These are phyloP conservation scores for Calocera viscosa DNA, from an alignment of 768 basidiomycete genomes.

Conservation along the genomic window DNA sequence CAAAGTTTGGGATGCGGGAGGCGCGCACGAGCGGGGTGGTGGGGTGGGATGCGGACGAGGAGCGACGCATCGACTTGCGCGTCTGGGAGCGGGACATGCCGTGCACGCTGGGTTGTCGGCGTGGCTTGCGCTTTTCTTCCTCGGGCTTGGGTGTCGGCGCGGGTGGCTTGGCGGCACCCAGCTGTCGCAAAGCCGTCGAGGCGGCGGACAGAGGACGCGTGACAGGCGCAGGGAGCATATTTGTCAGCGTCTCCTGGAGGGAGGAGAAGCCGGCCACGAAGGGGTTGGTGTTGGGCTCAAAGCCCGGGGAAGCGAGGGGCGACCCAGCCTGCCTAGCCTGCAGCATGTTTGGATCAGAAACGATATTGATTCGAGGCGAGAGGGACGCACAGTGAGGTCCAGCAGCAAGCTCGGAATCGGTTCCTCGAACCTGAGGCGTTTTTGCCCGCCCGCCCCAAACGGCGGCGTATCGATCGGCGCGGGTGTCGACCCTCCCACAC, in stretches of 20 bases:
- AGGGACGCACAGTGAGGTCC: not conserved
- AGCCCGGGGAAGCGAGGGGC: not conserved
- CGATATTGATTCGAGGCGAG: not conserved
- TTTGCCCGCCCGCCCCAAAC: not conserved
- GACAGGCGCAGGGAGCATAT: not conserved
- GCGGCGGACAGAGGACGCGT: not conserved
- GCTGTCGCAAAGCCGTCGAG: not conserved
- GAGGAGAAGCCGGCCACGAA: not conserved
- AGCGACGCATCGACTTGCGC: constrained; percentile 5
- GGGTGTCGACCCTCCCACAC: not conserved
- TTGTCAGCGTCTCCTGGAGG: not conserved
- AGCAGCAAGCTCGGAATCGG: not conserved
- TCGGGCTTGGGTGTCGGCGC: not conserved
- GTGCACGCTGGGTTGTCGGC: not conserved
- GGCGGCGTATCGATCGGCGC: not conserved
- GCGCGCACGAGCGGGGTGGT: not conserved
- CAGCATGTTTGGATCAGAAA: not conserved
- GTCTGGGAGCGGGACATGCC: not conserved
- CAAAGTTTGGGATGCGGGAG: not conserved
- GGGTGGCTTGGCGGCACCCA: not conserved
- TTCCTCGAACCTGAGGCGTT: not conserved
- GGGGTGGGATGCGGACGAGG: not conserved
- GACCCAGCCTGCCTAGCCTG: not conserved
- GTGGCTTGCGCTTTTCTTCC: constrained; percentile 3
- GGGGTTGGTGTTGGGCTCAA: constrained; percentile 2